Conservation (phyloP, 2,329 filamentous ascomycete species). For the Knufia petricola region DNA sequence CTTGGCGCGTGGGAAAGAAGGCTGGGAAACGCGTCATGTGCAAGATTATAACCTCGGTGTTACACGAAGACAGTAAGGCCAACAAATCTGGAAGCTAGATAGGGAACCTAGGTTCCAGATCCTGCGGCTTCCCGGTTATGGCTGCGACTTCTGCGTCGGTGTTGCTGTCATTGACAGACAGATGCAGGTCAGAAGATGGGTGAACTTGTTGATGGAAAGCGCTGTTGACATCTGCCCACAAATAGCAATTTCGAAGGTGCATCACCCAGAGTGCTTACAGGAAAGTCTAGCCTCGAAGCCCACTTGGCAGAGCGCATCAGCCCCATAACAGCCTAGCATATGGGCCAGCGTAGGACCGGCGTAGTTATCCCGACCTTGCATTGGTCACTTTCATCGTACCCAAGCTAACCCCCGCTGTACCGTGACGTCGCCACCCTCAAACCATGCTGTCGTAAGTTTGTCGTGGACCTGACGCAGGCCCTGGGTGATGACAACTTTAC, state of each 20-base stretch:
- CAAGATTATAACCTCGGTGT: background rate
- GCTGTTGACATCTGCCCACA: background rate
- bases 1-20: background rate
- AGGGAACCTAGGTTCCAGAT: background rate
- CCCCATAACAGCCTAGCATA: background rate
- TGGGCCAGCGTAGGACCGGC: background rate
- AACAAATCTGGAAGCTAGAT: no score
- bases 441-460: no score
- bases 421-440: no score
- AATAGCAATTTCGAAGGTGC: background rate
- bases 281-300: background rate
- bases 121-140: background rate
- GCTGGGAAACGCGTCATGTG: slow-evolving; percentile 1
- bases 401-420: no score
- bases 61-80: background rate
- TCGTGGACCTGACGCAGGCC: no score
- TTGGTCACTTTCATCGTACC: no score
- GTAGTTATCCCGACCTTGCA: background rate
- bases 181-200: no score
- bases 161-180: no score
- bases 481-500: background rate
- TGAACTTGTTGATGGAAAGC: background rate
- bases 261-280: no score
- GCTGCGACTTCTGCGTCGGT: background rate
- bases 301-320: background rate